Evolutionary conservation across 108 stramenopile genomes (phyloP).

Genomic region (Seminavis robusta): DNA sequence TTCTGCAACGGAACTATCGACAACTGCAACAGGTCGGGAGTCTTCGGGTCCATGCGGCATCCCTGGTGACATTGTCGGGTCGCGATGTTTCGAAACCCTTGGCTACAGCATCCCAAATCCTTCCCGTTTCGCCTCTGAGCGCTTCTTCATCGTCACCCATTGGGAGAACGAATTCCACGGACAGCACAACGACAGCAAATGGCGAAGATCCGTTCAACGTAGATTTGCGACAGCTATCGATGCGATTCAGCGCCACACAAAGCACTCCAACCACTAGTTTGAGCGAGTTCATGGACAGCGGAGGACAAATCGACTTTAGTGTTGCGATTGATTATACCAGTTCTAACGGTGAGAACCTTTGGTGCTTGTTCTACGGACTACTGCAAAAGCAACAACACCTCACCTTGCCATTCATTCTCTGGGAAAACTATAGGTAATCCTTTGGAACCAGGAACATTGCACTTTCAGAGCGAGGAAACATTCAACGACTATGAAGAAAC

Average conservation of each 20-base stretch:
- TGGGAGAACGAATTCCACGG: no score
- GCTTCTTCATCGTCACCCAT: no score
- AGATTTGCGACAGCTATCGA: no score
- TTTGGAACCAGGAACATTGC: slow-evolving; percentile 22
- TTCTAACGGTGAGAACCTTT: slow-evolving; percentile 42
- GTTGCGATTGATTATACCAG: slow-evolving; percentile 68
- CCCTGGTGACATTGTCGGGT: no score
- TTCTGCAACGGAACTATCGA: not conserved
- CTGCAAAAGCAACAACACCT: no score
- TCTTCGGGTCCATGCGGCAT: not conserved
- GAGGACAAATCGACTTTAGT: slow-evolving; percentile 35
- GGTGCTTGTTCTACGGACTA: not conserved
- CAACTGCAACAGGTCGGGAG: not conserved
- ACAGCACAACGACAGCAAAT: no score
- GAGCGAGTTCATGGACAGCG: slow-evolving; percentile 10
- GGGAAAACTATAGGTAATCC: not conserved
- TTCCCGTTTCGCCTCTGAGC: no score
- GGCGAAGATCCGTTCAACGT: no score
- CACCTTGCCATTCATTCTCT: no score
- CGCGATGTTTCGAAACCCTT: no score
- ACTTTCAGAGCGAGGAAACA: slow-evolving; percentile 1
- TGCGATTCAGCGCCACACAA: no score
- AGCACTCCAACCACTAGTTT: slow-evolving; percentile 14
- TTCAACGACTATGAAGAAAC: slow-evolving; percentile 67
- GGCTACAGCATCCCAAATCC: no score